Base-by-base conservation (phyloP, 106 monocot genomes). In the Apostasia ramifera region DNA sequence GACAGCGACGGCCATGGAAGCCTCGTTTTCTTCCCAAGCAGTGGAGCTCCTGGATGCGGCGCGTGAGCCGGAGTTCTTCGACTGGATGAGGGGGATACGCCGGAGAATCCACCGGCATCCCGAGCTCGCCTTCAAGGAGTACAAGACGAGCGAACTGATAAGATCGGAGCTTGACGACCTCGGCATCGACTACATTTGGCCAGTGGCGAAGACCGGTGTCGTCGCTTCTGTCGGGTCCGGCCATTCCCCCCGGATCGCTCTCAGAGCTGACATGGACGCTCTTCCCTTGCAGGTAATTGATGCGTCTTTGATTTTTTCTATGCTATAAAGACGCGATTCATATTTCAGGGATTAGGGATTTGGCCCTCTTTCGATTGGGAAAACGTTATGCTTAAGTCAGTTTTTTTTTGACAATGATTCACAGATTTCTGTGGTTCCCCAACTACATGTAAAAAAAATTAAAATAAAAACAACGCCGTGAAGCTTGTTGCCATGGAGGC, bases 251-350 rank as follows among this genome's bases (percentile, higher is more conserved):
- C 10, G 70, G 47, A 78, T 94, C 43, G 81, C 81, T 3, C 78
- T 93, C 61, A 69, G 86, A 11, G 86, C 86, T 0, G 86, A 93
- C 70, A 82, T 89, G 89, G 89, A 89, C 50, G 89, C 86, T 1
- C 89, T 86, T 15, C 73, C 86, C 11, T 48, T 85, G 43, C 78
- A 86, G 86, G 85, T 93, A 68, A 53, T 43, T 55, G 4, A 40
- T 58, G 6, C 40, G 47, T 3, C 44, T 57, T 38, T 44, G 59
- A 8, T 41, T 41, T 59, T 9, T 59, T 26, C 26, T 26, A 26
- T 26, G 26, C 26, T 26, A 26, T 26, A 26, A 26, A 26, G 26
- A 26, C 26, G 26, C 26, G 26, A 26, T 26, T 26, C 26, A 26
- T 26, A 26, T 26, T 26, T 26, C 26, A 26, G 26, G 26, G 26